Conservation (phyloP, 108 stramenopile species). For the Pseudonitzschia pungens region DNA sequence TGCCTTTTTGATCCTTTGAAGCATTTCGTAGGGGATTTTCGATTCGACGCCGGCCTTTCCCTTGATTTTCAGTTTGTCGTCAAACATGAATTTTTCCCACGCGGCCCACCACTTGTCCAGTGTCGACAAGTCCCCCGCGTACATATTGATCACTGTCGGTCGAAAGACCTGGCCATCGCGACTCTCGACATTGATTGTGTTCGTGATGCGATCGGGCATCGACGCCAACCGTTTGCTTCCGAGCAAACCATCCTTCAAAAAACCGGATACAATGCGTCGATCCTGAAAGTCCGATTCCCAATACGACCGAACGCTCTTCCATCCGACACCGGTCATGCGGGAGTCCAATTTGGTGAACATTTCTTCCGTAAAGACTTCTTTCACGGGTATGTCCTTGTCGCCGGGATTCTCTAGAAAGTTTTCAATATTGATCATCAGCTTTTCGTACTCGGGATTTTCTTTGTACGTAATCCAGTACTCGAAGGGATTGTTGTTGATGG, state of each 20-base stretch:
- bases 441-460: slow-evolving; percentile 79
- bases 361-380: slow-evolving; percentile 79
- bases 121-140: slow-evolving; percentile 69
- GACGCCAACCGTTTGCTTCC: slow-evolving; percentile 91
- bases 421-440: slow-evolving; percentile 83
- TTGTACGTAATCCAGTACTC: slow-evolving; percentile 91
- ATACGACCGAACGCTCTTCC: slow-evolving; percentile 59
- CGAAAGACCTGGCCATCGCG: slow-evolving; percentile 65
- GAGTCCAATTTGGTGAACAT: slow-evolving; percentile 80
- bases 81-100: slow-evolving; percentile 93
- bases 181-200: slow-evolving; percentile 80
- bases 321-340: slow-evolving; percentile 59
- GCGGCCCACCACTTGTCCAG: slow-evolving; percentile 84
- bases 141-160: slow-evolving; percentile 96
- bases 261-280: slow-evolving; percentile 82
- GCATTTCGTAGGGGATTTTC: slow-evolving; percentile 70
- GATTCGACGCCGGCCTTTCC: slow-evolving; percentile 58
- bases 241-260: slow-evolving; percentile 73
- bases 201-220: slow-evolving; percentile 95
- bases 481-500: slow-evolving; percentile 93
- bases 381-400: slow-evolving; percentile 78
- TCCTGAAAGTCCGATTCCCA: slow-evolving; percentile 85
- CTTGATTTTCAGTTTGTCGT: slow-evolving; percentile 56
- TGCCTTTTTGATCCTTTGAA: slow-evolving; percentile 82
- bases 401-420: slow-evolving; percentile 80